phyloP scores from a whole-genome alignment of 345 rosid species.

The Euphorbia peplus region DNA sequence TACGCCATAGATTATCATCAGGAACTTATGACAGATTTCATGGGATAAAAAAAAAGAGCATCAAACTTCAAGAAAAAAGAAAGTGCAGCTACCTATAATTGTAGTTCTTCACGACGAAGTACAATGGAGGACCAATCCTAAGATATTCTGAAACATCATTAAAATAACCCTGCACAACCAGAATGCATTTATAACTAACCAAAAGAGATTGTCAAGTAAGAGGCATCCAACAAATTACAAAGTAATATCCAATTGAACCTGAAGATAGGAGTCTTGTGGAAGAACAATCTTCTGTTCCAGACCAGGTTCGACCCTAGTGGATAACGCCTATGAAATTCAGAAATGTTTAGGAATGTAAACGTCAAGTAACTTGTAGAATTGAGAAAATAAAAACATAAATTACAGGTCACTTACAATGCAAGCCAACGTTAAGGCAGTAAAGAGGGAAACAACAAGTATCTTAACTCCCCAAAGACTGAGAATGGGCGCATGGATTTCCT shows the following conservation, averaged over 20 bases:
- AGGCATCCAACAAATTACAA: constrained; percentile 9
- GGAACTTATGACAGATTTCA: not conserved
- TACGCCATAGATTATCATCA: not conserved
- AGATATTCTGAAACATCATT: constrained; percentile 70
- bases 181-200: constrained; percentile 16
- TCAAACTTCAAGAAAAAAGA: not conserved
- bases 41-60: not conserved
- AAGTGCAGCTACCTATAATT: constrained; percentile 64
- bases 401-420: constrained; percentile 64
- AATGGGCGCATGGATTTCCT: constrained; percentile 87
- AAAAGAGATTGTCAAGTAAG: constrained; percentile 13
- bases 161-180: constrained; percentile 72
- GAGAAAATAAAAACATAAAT: constrained; percentile 3
- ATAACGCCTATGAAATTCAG: constrained; percentile 57
- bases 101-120: constrained; percentile 88
- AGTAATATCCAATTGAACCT: constrained; percentile 44
- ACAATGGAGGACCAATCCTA: constrained; percentile 90
- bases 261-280: constrained; percentile 94
- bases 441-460: constrained; percentile 61
- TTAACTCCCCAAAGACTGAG: constrained; percentile 84
- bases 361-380: constrained; percentile 5
- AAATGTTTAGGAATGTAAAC: constrained; percentile 12
- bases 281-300: constrained; percentile 95
- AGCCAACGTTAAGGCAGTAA: constrained; percentile 72
- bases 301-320: constrained; percentile 90